Conservation (phyloP, 1,284 basidiomycete genomes). For the Volvariella volvacea region DNA sequence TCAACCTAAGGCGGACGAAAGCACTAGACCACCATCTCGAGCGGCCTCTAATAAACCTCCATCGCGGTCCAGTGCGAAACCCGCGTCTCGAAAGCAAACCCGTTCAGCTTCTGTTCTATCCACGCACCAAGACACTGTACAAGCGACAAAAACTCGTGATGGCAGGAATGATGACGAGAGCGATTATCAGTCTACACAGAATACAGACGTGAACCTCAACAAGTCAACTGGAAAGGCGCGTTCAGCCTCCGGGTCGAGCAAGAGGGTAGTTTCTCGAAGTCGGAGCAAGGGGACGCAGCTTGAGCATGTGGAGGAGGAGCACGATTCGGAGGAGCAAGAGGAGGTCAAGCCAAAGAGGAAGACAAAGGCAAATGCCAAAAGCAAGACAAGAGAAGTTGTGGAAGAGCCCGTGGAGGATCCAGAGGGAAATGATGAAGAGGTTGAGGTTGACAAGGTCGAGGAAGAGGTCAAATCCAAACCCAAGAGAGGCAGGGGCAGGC, state of each 20-base stretch:
- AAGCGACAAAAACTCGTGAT: constrained; percentile 28
- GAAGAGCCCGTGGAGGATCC: constrained; percentile 1
- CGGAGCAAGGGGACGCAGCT: constrained; percentile 13
- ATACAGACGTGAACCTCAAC: too few relatives aligned
- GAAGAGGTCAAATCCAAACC: not conserved
- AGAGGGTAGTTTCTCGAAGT: not conserved
- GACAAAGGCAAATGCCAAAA: not conserved
- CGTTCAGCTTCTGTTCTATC: constrained; percentile 7
- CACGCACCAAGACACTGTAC: constrained; percentile 22
- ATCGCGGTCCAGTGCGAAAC: constrained; percentile 11
- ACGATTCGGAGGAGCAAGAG: constrained; percentile 11
- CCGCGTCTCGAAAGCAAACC: not conserved
- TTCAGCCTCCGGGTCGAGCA: too few relatives aligned
- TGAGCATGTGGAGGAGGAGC: constrained; percentile 6
- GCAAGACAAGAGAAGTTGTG: not conserved
- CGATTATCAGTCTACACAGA: constrained; percentile 2
- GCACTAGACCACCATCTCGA: constrained; percentile 16
- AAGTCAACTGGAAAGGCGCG: too few relatives aligned
- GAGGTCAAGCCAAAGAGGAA: not conserved
- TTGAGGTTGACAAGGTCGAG: not conserved
- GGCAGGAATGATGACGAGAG: constrained; percentile 15
- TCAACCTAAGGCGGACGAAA: constrained; percentile 12
- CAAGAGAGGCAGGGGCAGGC: not conserved
- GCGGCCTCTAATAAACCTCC: constrained; percentile 16
- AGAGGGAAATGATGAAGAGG: not conserved